phyloP scores from a whole-genome alignment of 345 rosid genomes.

The Punica granatum region DNA sequence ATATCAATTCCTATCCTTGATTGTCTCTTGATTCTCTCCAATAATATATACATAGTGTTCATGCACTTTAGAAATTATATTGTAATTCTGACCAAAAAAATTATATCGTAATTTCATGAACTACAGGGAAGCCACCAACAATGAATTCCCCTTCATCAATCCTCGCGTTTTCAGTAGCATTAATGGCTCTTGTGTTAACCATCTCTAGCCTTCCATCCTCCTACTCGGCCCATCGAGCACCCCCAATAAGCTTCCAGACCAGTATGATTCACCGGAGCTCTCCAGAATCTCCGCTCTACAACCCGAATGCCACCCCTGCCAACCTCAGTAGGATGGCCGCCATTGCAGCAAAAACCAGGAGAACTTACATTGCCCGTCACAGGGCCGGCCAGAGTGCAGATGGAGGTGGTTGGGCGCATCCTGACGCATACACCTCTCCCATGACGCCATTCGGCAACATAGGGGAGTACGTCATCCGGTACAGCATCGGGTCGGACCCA shows the following conservation, averaged over 20 bases:
- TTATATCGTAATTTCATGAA: too few relatives aligned
- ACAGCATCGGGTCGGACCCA: neutral
- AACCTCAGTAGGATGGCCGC: neutral
- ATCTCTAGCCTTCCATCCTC: neutral
- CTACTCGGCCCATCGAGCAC: neutral
- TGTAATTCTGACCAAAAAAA: too few relatives aligned
- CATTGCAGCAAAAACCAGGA: slow-evolving; percentile 4
- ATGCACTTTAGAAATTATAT: too few relatives aligned
- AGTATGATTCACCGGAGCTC: slow-evolving; percentile 13
- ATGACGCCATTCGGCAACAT: neutral
- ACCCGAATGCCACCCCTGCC: neutral
- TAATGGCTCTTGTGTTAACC: neutral
- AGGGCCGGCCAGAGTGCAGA: too few relatives aligned
- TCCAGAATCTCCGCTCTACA: slow-evolving; percentile 17
- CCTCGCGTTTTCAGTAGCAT: too few relatives aligned
- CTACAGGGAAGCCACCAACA: too few relatives aligned
- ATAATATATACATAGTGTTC: too few relatives aligned
- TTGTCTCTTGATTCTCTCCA: too few relatives aligned
- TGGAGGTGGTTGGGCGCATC: too few relatives aligned
- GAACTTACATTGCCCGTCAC: too few relatives aligned
- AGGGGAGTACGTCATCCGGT: neutral
- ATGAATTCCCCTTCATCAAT: too few relatives aligned
- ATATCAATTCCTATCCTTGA: too few relatives aligned
- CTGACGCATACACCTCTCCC: neutral
- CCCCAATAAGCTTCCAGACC: neutral